phyloP scores from a whole-genome alignment of 2,329 filamentous ascomycete species.

The Aspergillus hortae region DNA sequence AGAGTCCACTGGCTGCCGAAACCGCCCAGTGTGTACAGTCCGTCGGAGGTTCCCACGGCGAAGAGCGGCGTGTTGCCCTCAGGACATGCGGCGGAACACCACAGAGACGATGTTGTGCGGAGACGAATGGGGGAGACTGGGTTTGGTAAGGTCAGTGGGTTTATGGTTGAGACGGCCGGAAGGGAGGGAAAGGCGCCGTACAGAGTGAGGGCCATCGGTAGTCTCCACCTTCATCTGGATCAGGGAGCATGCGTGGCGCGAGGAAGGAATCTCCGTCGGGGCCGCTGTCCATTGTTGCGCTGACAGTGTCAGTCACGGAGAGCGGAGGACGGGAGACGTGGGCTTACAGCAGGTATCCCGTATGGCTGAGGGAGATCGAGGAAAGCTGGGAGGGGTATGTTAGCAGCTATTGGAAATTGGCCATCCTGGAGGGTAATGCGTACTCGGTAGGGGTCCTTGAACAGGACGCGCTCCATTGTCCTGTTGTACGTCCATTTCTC shows the following conservation, averaged over 20 bases:
- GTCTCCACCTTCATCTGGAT: slow-evolving; percentile 29
- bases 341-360: slow-evolving; percentile 32
- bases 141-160: background rate
- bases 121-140: slow-evolving; percentile 27
- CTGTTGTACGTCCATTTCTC: slow-evolving; percentile 30
- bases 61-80: slow-evolving; percentile 27
- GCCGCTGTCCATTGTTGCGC: slow-evolving; percentile 35
- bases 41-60: slow-evolving; percentile 36
- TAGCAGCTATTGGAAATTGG: background rate
- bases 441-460: slow-evolving; percentile 32
- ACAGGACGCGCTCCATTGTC: slow-evolving; percentile 30
- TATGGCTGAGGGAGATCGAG: slow-evolving; percentile 34
- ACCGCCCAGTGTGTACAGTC: slow-evolving; percentile 32
- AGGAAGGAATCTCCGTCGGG: slow-evolving; percentile 31
- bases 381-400: slow-evolving; percentile 23
- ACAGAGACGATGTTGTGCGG: slow-evolving; percentile 26
- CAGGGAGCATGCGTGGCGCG: slow-evolving; percentile 27
- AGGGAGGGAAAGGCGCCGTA: slow-evolving; percentile 12
- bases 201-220: slow-evolving; percentile 30
- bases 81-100: slow-evolving; percentile 37
- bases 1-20: slow-evolving; percentile 26
- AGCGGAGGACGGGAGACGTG: background rate
- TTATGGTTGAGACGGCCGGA: background rate
- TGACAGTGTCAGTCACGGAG: slow-evolving; percentile 19
- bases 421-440: background rate